Conservation (phyloP, 2,329 filamentous ascomycete genomes). For the Harringtonia aguacate region DNA sequence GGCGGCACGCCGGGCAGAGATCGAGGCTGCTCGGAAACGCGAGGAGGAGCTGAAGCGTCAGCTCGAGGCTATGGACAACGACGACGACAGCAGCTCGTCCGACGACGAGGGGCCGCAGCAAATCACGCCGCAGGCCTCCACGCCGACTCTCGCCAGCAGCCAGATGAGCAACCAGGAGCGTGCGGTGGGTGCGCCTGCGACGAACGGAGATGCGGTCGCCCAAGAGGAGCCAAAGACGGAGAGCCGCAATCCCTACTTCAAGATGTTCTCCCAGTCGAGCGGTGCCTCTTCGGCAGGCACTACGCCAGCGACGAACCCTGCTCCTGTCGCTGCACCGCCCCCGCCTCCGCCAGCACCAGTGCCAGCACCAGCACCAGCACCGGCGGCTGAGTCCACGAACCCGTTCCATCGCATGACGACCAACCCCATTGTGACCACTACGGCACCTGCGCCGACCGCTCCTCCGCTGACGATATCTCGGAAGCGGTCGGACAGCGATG, state of each 20-base stretch:
- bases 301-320: neutral
- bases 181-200: constrained; percentile 34
- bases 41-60: constrained; percentile 85
- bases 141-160: constrained; percentile 41
- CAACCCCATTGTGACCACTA: constrained; percentile 35
- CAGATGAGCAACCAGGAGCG: constrained; percentile 43
- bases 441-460: constrained; percentile 29
- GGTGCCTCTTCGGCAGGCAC: constrained; percentile 27
- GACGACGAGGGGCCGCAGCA: constrained; percentile 69
- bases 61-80: constrained; percentile 64
- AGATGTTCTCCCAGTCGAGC: constrained; percentile 65
- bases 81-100: constrained; percentile 62
- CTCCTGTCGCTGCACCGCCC: constrained; percentile 11
- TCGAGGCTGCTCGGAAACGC: constrained; percentile 81
- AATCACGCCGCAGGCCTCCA: constrained; percentile 51
- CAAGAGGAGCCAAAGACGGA: too few relatives aligned
- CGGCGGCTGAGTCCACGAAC: constrained; percentile 64
- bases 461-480: constrained; percentile 38
- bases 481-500: constrained; percentile 41
- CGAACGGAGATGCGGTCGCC: constrained; percentile 26
- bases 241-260: constrained; percentile 92
- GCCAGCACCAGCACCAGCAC: constrained; percentile 26
- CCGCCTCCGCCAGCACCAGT: neutral
- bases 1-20: constrained; percentile 76
- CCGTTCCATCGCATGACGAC: constrained; percentile 85